Percentiles rank a stretch among this genome's conserved stretches.
These are phyloP conservation scores for Camellia sinensis DNA, from an alignment of 148 eudicot species.

Conservation along the genomic window DNA sequence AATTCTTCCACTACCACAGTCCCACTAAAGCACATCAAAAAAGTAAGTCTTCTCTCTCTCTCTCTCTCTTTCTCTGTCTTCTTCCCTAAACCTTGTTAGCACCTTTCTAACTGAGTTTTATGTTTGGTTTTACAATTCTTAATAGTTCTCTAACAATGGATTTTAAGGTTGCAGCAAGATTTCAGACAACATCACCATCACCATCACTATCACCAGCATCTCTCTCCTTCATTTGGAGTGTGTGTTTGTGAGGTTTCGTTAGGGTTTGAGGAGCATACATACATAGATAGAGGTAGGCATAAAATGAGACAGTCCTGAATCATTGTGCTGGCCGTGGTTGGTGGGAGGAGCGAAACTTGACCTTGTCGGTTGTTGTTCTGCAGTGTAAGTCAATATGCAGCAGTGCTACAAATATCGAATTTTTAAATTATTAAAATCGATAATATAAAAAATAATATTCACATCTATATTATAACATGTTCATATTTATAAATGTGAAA, in stretches of 20 bases:
- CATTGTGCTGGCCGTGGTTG: constrained; percentile 47
- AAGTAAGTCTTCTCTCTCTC: not conserved
- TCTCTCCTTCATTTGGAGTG: not conserved
- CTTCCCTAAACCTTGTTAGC: not conserved
- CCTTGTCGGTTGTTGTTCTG: constrained; percentile 53
- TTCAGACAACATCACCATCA: not conserved
- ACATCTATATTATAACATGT: too few species aligned
- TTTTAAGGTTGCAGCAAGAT: constrained; percentile 14
- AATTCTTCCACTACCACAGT: not conserved
- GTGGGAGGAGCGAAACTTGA: constrained; percentile 47
- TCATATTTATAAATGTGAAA: too few species aligned
- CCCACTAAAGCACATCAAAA: too few species aligned
- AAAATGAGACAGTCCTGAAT: constrained; percentile 38
- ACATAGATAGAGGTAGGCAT: constrained; percentile 13
- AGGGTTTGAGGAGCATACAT: not conserved
- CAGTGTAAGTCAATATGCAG: not conserved
- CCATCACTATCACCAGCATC: not conserved
- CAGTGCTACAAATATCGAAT: not conserved
- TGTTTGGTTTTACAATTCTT: not conserved
- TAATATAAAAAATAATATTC: too few species aligned
- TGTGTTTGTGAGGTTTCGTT: not conserved
- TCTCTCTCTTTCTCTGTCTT: not conserved
- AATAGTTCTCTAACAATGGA: not conserved
- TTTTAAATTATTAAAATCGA: too few species aligned
- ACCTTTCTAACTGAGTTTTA: constrained; percentile 1